A percentile compares a stretch with the other conserved stretches of the same genome.
Evolutionary conservation across 345 rosid genomes (phyloP).

Genomic region (Litchi chinensis): DNA sequence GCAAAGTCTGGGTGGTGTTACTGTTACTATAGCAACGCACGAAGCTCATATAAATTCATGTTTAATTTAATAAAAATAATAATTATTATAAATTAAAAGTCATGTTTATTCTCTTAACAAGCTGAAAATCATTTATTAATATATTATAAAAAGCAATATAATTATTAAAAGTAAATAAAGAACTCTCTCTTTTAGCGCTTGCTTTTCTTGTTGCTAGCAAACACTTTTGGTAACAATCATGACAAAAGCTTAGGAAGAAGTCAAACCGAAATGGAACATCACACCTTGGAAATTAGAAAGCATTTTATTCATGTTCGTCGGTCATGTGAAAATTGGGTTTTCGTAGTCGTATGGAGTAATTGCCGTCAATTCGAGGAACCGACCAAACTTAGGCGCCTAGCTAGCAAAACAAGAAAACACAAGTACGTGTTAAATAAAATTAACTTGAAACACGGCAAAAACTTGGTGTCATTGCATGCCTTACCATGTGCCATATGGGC

Average conservation of each 20-base stretch:
- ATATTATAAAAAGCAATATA: no score
- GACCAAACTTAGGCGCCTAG: conserved; percentile 5
- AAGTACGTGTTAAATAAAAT: conserved; percentile 24
- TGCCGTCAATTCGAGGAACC: conserved; percentile 17
- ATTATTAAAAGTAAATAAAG: no score
- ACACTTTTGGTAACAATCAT: no score
- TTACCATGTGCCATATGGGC: conserved; percentile 28
- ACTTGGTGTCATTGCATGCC: conserved; percentile 11
- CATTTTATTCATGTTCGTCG: not conserved
- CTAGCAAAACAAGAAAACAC: conserved; percentile 12
- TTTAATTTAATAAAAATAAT: no score
- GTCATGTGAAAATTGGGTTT: conserved; percentile 17
- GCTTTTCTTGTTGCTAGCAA: no score
- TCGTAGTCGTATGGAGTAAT: not conserved
- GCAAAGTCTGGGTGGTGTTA: no score
- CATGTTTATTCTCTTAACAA: no score
- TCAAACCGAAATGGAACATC: conserved; percentile 7
- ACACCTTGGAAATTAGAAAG: conserved; percentile 16
- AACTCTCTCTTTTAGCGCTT: no score
- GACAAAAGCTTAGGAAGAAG: no score
- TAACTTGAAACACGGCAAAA: not conserved
- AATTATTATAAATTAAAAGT: no score
- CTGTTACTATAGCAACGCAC: no score
- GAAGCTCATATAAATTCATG: no score
- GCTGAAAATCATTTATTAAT: not conserved